Conservation (phyloP, 1,284 basidiomycete genomes). For the Anthracocystis setariae region DNA sequence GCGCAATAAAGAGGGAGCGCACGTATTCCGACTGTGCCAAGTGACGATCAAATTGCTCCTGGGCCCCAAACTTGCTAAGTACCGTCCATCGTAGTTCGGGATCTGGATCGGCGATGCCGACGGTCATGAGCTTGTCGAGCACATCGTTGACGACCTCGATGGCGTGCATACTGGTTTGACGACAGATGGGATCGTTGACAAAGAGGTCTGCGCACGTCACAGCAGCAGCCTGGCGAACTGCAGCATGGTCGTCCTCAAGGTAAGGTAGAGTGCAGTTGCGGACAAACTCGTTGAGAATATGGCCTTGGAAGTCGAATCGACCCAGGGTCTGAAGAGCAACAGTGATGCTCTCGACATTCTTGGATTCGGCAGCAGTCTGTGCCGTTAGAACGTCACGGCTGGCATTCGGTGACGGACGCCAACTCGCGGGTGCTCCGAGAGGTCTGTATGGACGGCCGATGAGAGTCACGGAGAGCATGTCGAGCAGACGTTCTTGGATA, state of each 20-base stretch:
- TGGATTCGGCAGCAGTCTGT: constrained; percentile 73
- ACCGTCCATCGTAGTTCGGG: constrained; percentile 71
- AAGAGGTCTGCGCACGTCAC: constrained; percentile 88
- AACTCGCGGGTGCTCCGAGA: constrained; percentile 52
- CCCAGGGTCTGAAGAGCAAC: constrained; percentile 89
- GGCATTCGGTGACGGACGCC: constrained; percentile 38
- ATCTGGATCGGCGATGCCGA: constrained; percentile 92
- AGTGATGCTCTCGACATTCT: constrained; percentile 75
- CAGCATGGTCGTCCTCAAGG: constrained; percentile 88
- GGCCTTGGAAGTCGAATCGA: constrained; percentile 87
- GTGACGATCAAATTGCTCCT: constrained; percentile 95
- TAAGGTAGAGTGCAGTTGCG: constrained; percentile 91
- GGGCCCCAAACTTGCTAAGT: constrained; percentile 85
- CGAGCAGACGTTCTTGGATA: constrained; percentile 79
- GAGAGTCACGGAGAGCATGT: constrained; percentile 62
- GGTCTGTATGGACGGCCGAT: constrained; percentile 64
- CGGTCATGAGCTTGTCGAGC: constrained; percentile 93
- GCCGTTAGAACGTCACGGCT: constrained; percentile 41
- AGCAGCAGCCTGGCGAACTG: constrained; percentile 90
- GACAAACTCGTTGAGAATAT: constrained; percentile 95
- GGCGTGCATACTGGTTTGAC: constrained; percentile 93
- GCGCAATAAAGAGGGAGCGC: constrained; percentile 92
- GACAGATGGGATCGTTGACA: constrained; percentile 93
- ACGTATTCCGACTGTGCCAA: constrained; percentile 99
- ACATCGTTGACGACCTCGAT: constrained; percentile 98